Evolutionary conservation across 805 yeast genomes (phyloP).

Genomic region (Clavispora asparagi): DNA sequence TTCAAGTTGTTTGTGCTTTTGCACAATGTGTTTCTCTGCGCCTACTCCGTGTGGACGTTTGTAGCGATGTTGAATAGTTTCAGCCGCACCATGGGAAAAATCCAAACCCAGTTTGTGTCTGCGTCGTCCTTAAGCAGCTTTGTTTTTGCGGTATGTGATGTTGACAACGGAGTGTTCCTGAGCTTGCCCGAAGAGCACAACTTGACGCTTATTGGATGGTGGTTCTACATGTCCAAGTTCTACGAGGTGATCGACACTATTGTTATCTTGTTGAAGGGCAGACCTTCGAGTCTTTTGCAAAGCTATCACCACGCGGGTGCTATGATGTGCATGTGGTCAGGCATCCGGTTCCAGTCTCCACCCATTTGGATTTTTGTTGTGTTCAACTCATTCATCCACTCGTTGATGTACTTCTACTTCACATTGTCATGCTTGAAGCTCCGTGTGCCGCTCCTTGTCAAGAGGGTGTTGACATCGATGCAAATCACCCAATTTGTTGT

Average conservation of each 20-base stretch:
- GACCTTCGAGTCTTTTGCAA: slow-evolving; percentile 60
- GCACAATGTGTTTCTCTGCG: slow-evolving; percentile 58
- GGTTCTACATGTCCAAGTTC: slow-evolving; percentile 65
- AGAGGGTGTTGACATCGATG: slow-evolving; percentile 56
- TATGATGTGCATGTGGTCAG: slow-evolving; percentile 79
- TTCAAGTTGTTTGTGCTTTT: slow-evolving; percentile 54
- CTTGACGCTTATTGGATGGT: slow-evolving; percentile 54
- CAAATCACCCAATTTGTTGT: slow-evolving; percentile 65
- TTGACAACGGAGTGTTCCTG: slow-evolving; percentile 54
- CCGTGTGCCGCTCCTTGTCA: slow-evolving; percentile 51
- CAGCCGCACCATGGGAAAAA: slow-evolving; percentile 28
- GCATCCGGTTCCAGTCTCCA: slow-evolving; percentile 62
- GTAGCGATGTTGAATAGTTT: slow-evolving; percentile 57
- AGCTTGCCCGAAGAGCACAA: slow-evolving; percentile 22
- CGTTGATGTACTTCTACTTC: slow-evolving; percentile 70
- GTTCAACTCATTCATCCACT: slow-evolving; percentile 73
- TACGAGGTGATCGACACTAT: slow-evolving; percentile 68
- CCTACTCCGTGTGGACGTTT: slow-evolving; percentile 68
- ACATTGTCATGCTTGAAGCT: slow-evolving; percentile 55
- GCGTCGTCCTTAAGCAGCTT: slow-evolving; percentile 37
- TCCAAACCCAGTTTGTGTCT: slow-evolving; percentile 8
- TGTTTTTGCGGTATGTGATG: slow-evolving; percentile 60
- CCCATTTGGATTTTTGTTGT: slow-evolving; percentile 80
- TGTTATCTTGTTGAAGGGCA: slow-evolving; percentile 63
- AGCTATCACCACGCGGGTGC: slow-evolving; percentile 79